phyloP scores from a whole-genome alignment of 2,329 filamentous ascomycete species.

The Aspergillus quadrilineatus region DNA sequence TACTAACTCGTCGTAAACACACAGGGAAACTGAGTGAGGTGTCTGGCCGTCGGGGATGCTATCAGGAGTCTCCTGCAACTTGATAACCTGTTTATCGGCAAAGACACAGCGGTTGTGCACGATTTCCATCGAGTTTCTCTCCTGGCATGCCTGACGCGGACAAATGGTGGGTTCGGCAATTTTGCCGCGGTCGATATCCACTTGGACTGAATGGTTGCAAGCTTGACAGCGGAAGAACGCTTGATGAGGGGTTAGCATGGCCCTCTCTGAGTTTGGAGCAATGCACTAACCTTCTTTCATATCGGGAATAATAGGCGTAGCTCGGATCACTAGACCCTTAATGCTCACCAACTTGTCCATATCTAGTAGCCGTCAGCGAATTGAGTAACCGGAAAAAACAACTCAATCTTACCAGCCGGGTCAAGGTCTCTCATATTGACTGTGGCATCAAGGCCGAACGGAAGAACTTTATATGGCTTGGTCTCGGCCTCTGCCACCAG shows the following conservation, averaged over 20 bases:
- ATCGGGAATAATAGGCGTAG: constrained; percentile 94
- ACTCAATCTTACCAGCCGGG: constrained; percentile 62
- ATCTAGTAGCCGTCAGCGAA: constrained; percentile 50
- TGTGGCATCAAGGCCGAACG: constrained; percentile 80
- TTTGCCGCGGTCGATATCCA: constrained; percentile 91
- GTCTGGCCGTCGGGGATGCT: constrained; percentile 93
- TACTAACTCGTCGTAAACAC: constrained; percentile 93
- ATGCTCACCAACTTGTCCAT: constrained; percentile 95
- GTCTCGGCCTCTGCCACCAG: constrained; percentile 73
- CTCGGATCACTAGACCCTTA: constrained; percentile 93
- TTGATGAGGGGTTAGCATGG: constrained; percentile 19
- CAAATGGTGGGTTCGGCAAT: constrained; percentile 93
- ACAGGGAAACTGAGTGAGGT: constrained; percentile 93
- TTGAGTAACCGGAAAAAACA: not conserved
- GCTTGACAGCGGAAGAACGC: constrained; percentile 95
- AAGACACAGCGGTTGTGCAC: constrained; percentile 94
- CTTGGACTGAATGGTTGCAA: constrained; percentile 86
- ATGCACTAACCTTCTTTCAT: constrained; percentile 74
- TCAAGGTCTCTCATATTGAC: constrained; percentile 94
- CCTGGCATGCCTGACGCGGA: constrained; percentile 74
- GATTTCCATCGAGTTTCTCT: constrained; percentile 96
- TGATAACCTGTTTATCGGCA: constrained; percentile 97
- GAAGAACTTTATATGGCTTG: constrained; percentile 79
- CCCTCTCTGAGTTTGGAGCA: not conserved
- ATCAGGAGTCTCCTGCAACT: constrained; percentile 95